These are phyloP conservation scores for Candida germanica DNA, from an alignment of 805 yeast species.

Conservation along the genomic window DNA sequence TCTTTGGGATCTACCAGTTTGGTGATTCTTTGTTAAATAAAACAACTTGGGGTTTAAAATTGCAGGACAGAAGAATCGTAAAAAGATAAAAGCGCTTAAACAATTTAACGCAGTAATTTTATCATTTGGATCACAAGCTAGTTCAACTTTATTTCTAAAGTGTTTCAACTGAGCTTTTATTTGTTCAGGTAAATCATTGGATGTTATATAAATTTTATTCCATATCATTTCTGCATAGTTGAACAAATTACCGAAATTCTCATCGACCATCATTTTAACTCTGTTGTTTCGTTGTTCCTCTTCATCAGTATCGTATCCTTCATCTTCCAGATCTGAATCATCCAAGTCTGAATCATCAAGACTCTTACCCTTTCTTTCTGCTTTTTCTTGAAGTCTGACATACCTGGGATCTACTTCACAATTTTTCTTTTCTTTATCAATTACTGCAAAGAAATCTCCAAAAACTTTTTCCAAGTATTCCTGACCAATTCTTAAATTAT, in stretches of 20 bases:
- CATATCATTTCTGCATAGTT: conserved; percentile 59
- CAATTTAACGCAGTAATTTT: conserved; percentile 61
- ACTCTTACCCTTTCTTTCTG: conserved; percentile 22
- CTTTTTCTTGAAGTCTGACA: conserved; percentile 38
- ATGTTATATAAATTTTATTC: conserved; percentile 59
- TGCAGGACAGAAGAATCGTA: conserved; percentile 70
- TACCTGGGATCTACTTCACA: conserved; percentile 81
- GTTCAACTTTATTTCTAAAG: conserved; percentile 62
- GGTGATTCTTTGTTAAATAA: conserved; percentile 66
- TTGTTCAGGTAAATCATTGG: conserved; percentile 70
- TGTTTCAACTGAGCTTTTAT: conserved; percentile 62
- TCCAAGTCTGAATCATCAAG: conserved; percentile 18
- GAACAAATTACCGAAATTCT: conserved; percentile 48
- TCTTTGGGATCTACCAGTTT: conserved; percentile 67
- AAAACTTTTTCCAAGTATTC: conserved; percentile 72
- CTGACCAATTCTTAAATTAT: conserved; percentile 72
- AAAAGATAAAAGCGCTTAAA: conserved; percentile 76
- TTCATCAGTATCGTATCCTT: conserved; percentile 27
- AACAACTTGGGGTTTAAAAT: conserved; percentile 85
- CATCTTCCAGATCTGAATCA: conserved; percentile 18
- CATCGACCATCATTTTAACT: conserved; percentile 36
- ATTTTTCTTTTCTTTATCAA: conserved; percentile 48
- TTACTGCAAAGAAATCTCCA: conserved; percentile 60
- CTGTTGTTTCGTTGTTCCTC: conserved; percentile 31
- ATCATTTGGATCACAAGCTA: conserved; percentile 56